Conservation (phyloP, 2,329 filamentous ascomycete species). For the Knufia petricola region DNA sequence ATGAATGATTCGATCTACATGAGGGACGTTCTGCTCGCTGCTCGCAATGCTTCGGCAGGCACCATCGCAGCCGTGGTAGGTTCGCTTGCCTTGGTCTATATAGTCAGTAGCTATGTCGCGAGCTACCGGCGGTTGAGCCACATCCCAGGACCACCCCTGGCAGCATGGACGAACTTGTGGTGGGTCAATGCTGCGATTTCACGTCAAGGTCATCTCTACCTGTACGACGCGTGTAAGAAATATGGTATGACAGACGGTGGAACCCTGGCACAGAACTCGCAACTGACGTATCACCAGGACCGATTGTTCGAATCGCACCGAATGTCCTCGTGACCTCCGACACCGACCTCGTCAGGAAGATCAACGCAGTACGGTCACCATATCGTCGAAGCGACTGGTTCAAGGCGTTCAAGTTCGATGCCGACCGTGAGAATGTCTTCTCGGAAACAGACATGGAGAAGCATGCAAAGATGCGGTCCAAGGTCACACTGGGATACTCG, state of each 20-base stretch:
- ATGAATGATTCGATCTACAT: too few species aligned
- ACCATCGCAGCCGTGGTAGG: too few species aligned
- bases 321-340: slow-evolving; percentile 42
- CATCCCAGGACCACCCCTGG: slow-evolving; percentile 10
- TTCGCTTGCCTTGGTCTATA: too few species aligned
- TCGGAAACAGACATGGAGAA: slow-evolving; percentile 40
- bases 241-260: slow-evolving; percentile 7
- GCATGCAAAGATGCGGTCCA: slow-evolving; percentile 39
- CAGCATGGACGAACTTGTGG: slow-evolving; percentile 12
- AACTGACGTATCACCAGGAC: slow-evolving; percentile 12
- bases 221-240: slow-evolving; percentile 9
- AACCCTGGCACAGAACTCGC: neutral
- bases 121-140: slow-evolving; percentile 11
- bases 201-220: slow-evolving; percentile 3
- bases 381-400: slow-evolving; percentile 36
- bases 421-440: slow-evolving; percentile 46
- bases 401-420: slow-evolving; percentile 42
- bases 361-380: slow-evolving; percentile 9
- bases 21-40: too few species aligned
- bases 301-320: slow-evolving; percentile 38
- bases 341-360: slow-evolving; percentile 34
- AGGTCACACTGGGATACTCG: slow-evolving; percentile 47
- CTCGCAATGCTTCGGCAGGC: too few species aligned
- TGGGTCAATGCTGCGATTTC: slow-evolving; percentile 7
- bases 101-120: neutral